Evolutionary conservation across 2,329 filamentous ascomycete species (phyloP), one percentile per base, ranked within the genome.

Genomic region (Xylaria digitata): DNA sequence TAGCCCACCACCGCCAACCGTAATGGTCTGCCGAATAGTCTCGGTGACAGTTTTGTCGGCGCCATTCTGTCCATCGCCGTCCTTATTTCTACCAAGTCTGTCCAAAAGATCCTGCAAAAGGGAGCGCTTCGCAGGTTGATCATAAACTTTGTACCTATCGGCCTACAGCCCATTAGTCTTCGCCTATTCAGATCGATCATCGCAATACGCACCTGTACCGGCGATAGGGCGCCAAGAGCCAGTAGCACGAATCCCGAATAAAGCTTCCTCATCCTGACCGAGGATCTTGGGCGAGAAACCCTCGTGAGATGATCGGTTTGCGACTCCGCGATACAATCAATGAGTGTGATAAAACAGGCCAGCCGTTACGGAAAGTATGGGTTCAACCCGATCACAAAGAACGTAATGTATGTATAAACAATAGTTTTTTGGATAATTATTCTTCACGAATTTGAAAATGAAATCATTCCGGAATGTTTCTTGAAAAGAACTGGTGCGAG

Each of bases 391-490:
- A 21, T 37, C 30, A 59, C 45, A 65, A 34, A 45, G 43, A 61
- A 45, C 30, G 40, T 13, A 23, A 30, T 7, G 19, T 26, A 26
- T 26, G 23, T 26, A 42, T 56, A 30, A 46, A 23, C n/a, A 58
- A 23, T 50, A 56, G 30, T n/a, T 40, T 19, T 26, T 26, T 26
- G 26, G 26, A 26, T 34, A 19, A 65, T 58, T 52, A n/a, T 23
- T 32, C 45, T 43, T 65, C 61, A 57, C 61, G 30, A 13, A 23
- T 43, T 57, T 17, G 9, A 67, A 53, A 67, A 40, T 40, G 61
- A 68, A 50, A 68, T 56, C 65, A 67, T 67, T 61, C 65, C 65
- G 55, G 65, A 53, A 61, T 61, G 65, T 67, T 67, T 65, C 50
- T 61, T 49, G 40, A 32, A 59, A 23, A 48, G 26, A 46, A 37